These are phyloP conservation scores for Leptographium wingfieldii DNA, from an alignment of 2,329 filamentous ascomycete species.

Conservation along the genomic window DNA sequence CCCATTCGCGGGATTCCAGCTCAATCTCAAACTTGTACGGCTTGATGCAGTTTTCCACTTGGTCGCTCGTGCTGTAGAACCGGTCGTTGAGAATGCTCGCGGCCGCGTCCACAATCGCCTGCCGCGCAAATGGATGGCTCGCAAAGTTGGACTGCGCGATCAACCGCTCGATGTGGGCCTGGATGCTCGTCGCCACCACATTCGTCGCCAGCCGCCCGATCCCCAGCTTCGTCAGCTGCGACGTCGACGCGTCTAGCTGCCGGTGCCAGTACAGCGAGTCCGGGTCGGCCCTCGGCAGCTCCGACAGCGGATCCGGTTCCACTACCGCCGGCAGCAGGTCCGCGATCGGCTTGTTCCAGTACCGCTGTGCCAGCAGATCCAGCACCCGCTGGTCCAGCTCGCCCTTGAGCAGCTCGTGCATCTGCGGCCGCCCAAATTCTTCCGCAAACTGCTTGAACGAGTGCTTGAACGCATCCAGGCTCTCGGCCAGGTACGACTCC, in stretches of 20 bases:
- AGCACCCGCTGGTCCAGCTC: slow-evolving; percentile 92
- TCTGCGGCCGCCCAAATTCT: slow-evolving; percentile 76
- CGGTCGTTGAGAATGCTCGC: slow-evolving; percentile 83
- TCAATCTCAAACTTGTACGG: slow-evolving; percentile 98
- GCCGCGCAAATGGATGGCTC: slow-evolving; percentile 79
- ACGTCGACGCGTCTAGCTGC: slow-evolving; percentile 85
- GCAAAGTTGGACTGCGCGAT: slow-evolving; percentile 74
- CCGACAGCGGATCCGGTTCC: slow-evolving; percentile 60
- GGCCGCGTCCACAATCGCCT: slow-evolving; percentile 86
- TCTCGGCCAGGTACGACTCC: slow-evolving; percentile 93
- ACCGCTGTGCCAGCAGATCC: slow-evolving; percentile 81
- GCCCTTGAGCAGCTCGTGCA: slow-evolving; percentile 77
- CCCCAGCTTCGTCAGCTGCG: slow-evolving; percentile 82
- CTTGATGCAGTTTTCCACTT: slow-evolving; percentile 98
- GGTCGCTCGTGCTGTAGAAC: slow-evolving; percentile 93
- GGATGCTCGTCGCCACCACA: slow-evolving; percentile 78
- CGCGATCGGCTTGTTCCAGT: slow-evolving; percentile 94
- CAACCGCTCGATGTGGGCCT: slow-evolving; percentile 68
- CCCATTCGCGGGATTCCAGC: slow-evolving; percentile 83
- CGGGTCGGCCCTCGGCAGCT: slow-evolving; percentile 73
- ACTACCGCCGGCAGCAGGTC: slow-evolving; percentile 55
- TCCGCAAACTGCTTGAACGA: slow-evolving; percentile 92
- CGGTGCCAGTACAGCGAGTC: slow-evolving; percentile 85
- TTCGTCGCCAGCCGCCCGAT: slow-evolving; percentile 87
- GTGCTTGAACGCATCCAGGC: slow-evolving; percentile 92